Evolutionary conservation across 176 grass and related monocot genomes (phyloP).

Genomic region (Metroxylon sagu): DNA sequence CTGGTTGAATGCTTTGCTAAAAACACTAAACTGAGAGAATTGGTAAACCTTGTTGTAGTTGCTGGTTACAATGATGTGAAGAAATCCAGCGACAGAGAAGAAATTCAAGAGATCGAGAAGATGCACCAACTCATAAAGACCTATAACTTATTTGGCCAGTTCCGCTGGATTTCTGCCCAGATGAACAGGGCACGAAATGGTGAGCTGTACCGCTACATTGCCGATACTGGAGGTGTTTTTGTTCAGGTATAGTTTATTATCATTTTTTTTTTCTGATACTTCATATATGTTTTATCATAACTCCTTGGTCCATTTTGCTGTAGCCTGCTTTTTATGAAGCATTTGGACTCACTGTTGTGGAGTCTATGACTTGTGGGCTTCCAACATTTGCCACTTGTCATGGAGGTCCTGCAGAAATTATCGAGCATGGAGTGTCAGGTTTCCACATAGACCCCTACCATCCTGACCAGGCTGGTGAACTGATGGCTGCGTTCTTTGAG

Average conservation of each 20-base stretch:
- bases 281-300: not conserved
- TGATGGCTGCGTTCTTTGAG: conserved; percentile 71
- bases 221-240: conserved; percentile 77
- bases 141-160: conserved; percentile 74
- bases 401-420: conserved; percentile 92
- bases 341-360: conserved; percentile 89
- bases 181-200: conserved; percentile 74
- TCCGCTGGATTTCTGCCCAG: conserved; percentile 89
- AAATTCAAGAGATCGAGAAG: conserved; percentile 80
- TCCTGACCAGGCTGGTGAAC: conserved; percentile 51
- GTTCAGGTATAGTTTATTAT: conserved; percentile 47
- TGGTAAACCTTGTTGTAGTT: conserved; percentile 88
- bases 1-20: conserved; percentile 73
- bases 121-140: conserved; percentile 75
- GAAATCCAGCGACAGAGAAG: conserved; percentile 71
- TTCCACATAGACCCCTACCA: conserved; percentile 96
- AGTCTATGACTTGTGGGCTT: conserved; percentile 80
- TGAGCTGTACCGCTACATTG: conserved; percentile 90
- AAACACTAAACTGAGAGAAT: conserved; percentile 38
- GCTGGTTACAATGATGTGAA: conserved; percentile 71
- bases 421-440: conserved; percentile 71
- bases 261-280: too few species aligned
- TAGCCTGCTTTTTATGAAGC: conserved; percentile 96
- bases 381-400: conserved; percentile 89
- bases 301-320: not conserved